These are phyloP conservation scores for Yamadazyma dushanensis DNA, from an alignment of 1,139 yeast species.

Conservation along the genomic window DNA sequence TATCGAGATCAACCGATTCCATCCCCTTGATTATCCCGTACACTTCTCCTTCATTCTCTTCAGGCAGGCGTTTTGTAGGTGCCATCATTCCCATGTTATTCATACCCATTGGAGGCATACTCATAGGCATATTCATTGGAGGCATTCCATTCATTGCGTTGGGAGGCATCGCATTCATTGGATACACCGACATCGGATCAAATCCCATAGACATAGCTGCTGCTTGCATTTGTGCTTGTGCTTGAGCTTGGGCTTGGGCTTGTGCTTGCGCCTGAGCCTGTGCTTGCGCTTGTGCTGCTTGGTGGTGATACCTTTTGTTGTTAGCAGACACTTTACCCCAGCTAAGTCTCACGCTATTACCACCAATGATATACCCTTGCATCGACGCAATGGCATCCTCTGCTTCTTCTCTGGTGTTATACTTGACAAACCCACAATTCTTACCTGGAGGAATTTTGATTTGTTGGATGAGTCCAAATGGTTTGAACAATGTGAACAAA, in stretches of 20 bases:
- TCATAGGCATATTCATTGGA: constrained; percentile 4
- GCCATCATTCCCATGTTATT: constrained; percentile 2
- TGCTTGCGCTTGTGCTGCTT: constrained; percentile 33
- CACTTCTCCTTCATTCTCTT: constrained; percentile 3
- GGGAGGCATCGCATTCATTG: constrained; percentile 21
- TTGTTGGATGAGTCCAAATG: constrained; percentile 81
- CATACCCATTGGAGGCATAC: constrained; percentile 5
- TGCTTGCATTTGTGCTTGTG: constrained; percentile 34
- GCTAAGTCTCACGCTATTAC: constrained; percentile 77
- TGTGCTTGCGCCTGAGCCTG: constrained; percentile 29
- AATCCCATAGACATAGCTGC: constrained; percentile 35
- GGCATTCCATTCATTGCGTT: constrained; percentile 9
- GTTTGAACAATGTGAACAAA: constrained; percentile 69
- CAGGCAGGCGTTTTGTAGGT: constrained; percentile 5
- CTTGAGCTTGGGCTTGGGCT: constrained; percentile 18
- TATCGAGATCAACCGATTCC: constrained; percentile 9
- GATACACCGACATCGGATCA: constrained; percentile 33
- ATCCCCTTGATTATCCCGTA: constrained; percentile 6
- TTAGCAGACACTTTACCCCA: constrained; percentile 72
- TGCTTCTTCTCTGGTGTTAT: constrained; percentile 75
- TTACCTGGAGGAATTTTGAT: constrained; percentile 90
- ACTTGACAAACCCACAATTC: constrained; percentile 93
- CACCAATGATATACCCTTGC: constrained; percentile 92
- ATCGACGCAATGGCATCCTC: constrained; percentile 86
- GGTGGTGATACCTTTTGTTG: constrained; percentile 35